Evolutionary conservation across 1,284 basidiomycete species (phyloP).

Genomic region (Lentinula novae-zelandiae): DNA sequence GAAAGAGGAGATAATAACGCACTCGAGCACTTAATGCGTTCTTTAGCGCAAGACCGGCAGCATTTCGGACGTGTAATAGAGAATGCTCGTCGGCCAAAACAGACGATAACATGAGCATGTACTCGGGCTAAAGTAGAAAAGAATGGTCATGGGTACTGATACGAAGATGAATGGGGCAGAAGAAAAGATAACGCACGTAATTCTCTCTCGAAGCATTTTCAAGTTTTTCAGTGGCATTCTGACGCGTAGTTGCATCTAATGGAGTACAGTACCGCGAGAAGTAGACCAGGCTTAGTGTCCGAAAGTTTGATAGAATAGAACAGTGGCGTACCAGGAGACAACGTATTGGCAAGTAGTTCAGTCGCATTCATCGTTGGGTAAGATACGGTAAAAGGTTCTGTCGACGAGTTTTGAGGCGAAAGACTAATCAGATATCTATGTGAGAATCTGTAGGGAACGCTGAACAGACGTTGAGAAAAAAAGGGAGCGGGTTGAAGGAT

Average conservation of each 20-base stretch:
- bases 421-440: constrained; percentile 14
- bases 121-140: constrained; percentile 63
- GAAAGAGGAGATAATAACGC: constrained; percentile 33
- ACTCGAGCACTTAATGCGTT: constrained; percentile 91
- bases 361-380: constrained; percentile 77
- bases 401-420: constrained; percentile 17
- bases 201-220: constrained; percentile 82
- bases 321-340: constrained; percentile 74
- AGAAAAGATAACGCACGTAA: constrained; percentile 55
- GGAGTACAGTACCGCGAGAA: constrained; percentile 10
- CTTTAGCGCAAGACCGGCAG: constrained; percentile 96
- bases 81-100: constrained; percentile 78
- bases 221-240: constrained; percentile 84
- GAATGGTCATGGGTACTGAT: constrained; percentile 15
- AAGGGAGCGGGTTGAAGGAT: constrained; percentile 11
- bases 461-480: constrained; percentile 14
- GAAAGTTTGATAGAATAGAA: constrained; percentile 27
- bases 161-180: constrained; percentile 14
- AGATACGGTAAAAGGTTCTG: constrained; percentile 1
- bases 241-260: constrained; percentile 80
- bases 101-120: constrained; percentile 83
- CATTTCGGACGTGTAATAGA: constrained; percentile 81
- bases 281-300: constrained; percentile 13
- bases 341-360: constrained; percentile 85
- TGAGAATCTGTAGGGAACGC: constrained; percentile 6